These are phyloP conservation scores for Capsicum baccatum DNA, from an alignment of 257 asterid genomes.

Conservation along the genomic window DNA sequence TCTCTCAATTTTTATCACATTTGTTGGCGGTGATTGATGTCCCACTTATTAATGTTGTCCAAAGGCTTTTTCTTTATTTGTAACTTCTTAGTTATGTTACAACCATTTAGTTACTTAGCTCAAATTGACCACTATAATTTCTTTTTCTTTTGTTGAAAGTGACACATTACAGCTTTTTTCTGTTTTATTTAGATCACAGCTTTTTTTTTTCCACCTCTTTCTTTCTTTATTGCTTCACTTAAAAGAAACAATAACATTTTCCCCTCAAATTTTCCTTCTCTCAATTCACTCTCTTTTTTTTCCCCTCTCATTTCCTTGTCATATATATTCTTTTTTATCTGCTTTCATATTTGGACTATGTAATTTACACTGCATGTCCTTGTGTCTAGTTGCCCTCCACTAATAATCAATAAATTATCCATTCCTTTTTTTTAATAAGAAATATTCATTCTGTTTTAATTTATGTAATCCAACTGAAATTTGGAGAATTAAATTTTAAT, in stretches of 20 bases:
- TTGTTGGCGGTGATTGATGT: constrained; percentile 13
- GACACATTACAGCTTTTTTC: constrained; percentile 62
- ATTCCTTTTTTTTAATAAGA: not conserved
- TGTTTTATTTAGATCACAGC: constrained; percentile 31
- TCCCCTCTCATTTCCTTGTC: not conserved
- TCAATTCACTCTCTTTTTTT: constrained; percentile 41
- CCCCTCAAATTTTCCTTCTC: constrained; percentile 49
- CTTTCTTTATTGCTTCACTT: constrained; percentile 60
- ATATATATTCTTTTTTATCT: not conserved
- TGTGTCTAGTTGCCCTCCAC: constrained; percentile 22
- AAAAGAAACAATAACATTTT: constrained; percentile 57
- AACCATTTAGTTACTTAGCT: constrained; percentile 3
- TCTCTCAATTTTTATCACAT: not conserved
- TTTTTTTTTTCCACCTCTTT: constrained; percentile 31
- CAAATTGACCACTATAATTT: not conserved
- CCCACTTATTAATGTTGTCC: constrained; percentile 33
- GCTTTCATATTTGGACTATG: constrained; percentile 16
- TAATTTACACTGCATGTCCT: constrained; percentile 16
- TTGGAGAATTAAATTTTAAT: too few species aligned
- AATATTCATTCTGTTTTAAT: not conserved
- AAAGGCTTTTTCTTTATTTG: not conserved
- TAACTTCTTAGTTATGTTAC: constrained; percentile 24
- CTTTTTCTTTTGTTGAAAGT: constrained; percentile 51
- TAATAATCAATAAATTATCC: not conserved
- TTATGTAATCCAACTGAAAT: too few species aligned